phyloP scores from a whole-genome alignment of 176 grass and related monocot species.

The Oryza meyeriana region DNA sequence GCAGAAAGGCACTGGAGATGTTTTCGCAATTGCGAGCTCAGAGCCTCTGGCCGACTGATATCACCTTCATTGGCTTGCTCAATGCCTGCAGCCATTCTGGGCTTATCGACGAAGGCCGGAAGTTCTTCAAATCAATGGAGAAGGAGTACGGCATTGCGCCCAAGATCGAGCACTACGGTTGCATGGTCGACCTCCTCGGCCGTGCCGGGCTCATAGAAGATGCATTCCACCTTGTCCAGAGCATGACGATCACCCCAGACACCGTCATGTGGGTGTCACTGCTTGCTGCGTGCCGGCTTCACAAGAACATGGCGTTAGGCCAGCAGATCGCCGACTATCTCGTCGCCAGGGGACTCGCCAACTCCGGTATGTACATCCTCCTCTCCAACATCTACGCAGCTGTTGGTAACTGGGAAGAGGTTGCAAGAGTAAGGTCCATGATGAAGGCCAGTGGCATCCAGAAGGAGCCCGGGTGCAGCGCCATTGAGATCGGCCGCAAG shows the following conservation, averaged over 20 bases:
- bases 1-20: slow-evolving; percentile 44
- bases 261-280: slow-evolving; percentile 67
- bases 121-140: slow-evolving; percentile 50
- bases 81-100: slow-evolving; percentile 88
- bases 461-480: slow-evolving; percentile 81
- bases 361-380: slow-evolving; percentile 76
- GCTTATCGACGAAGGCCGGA: slow-evolving; percentile 51
- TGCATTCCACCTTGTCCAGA: slow-evolving; percentile 65
- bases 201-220: slow-evolving; percentile 65
- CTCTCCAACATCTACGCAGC: slow-evolving; percentile 85
- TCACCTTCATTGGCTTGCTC: slow-evolving; percentile 86
- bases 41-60: slow-evolving; percentile 63
- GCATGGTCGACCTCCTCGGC: slow-evolving; percentile 80
- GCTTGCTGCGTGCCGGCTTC: slow-evolving; percentile 66
- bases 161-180: slow-evolving; percentile 95
- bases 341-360: slow-evolving; percentile 52
- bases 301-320: slow-evolving; percentile 68
- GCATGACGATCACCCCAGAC: slow-evolving; percentile 59
- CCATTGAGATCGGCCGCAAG: slow-evolving; percentile 64
- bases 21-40: slow-evolving; percentile 33
- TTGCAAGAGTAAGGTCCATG: slow-evolving; percentile 48
- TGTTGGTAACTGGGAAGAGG: slow-evolving; percentile 66
- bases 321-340: slow-evolving; percentile 73
- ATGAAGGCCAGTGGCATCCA: slow-evolving; percentile 80
- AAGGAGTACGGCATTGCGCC: slow-evolving; percentile 59